Evolutionary conservation across 2,329 filamentous ascomycete genomes (phyloP).

Genomic region (Geosmithia morbida): DNA sequence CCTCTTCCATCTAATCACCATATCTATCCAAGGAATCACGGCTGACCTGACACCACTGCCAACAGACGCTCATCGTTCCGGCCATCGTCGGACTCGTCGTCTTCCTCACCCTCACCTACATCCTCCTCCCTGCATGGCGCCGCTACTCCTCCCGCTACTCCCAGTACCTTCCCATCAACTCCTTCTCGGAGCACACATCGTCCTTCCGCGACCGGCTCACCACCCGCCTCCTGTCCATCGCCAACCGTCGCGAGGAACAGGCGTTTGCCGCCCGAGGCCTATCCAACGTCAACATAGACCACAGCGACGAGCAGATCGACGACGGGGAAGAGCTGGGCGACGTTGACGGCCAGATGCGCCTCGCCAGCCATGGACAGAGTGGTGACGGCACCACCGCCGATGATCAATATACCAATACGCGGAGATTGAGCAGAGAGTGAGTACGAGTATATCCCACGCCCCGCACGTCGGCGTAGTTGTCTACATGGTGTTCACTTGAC

Average conservation of each 20-base stretch:
- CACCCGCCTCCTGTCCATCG: constrained; percentile 18
- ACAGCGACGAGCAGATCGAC: constrained; percentile 54
- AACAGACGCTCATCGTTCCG: constrained; percentile 54
- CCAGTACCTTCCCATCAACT: constrained; percentile 58
- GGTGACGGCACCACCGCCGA: constrained; percentile 4
- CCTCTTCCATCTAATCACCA: not conserved
- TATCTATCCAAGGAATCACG: not conserved
- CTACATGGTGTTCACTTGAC: not conserved
- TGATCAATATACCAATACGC: constrained; percentile 29
- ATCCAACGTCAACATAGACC: constrained; percentile 22
- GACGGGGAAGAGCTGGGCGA: constrained; percentile 46
- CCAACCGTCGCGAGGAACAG: constrained; percentile 31
- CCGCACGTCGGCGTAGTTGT: too few relatives aligned
- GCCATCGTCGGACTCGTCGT: constrained; percentile 55
- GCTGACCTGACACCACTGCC: not conserved
- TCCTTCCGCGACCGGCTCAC: constrained; percentile 35
- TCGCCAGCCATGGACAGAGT: constrained; percentile 18
- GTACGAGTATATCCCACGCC: constrained; percentile 12
- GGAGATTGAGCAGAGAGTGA: constrained; percentile 61
- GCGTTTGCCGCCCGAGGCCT: not conserved
- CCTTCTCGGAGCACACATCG: constrained; percentile 41
- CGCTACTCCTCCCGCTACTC: constrained; percentile 56
- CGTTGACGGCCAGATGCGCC: constrained; percentile 33
- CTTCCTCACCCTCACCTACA: constrained; percentile 51
- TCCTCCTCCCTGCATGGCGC: constrained; percentile 54